These are phyloP conservation scores for Pogostemon cablin DNA, from an alignment of 257 asterid species.

Conservation along the genomic window DNA sequence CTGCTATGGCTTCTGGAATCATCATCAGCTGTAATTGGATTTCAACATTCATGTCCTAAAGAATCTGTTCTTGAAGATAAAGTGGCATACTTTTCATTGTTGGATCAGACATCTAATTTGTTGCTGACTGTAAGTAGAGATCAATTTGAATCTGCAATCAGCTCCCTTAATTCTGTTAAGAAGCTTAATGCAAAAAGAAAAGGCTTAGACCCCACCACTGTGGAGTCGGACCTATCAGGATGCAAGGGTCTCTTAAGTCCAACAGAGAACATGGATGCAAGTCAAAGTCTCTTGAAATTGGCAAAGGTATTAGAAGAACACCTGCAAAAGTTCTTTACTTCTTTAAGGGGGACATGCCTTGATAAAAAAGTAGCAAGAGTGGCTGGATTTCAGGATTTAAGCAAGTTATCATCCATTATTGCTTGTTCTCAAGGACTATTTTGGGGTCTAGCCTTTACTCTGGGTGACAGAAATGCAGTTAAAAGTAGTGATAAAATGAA, in stretches of 20 bases:
- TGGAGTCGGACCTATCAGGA: constrained; percentile 41
- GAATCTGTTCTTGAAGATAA: constrained; percentile 48
- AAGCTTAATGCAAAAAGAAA: constrained; percentile 43
- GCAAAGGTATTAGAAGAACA: constrained; percentile 54
- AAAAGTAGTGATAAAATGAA: constrained; percentile 38
- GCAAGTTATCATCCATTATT: constrained; percentile 52
- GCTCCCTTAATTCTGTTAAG: constrained; percentile 36
- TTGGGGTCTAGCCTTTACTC: constrained; percentile 66
- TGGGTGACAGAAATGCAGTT: constrained; percentile 39
- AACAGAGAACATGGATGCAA: constrained; percentile 38
- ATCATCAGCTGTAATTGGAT: constrained; percentile 51
- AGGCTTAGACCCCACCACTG: constrained; percentile 32
- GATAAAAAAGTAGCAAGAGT: constrained; percentile 41
- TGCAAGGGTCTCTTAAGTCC: constrained; percentile 30
- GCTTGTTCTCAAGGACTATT: constrained; percentile 79
- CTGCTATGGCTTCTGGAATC: constrained; percentile 82
- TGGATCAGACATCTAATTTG: constrained; percentile 71
- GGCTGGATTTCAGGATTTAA: constrained; percentile 45
- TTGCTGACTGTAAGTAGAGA: constrained; percentile 51
- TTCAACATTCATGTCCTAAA: constrained; percentile 48
- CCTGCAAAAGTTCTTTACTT: constrained; percentile 44
- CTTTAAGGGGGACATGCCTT: constrained; percentile 34
- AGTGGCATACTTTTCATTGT: constrained; percentile 49
- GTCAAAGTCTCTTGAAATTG: constrained; percentile 48
- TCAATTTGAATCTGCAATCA: constrained; percentile 46